Evolutionary conservation across 2,329 filamentous ascomycete species (phyloP).

Genomic region (Cytospora schulzeri): DNA sequence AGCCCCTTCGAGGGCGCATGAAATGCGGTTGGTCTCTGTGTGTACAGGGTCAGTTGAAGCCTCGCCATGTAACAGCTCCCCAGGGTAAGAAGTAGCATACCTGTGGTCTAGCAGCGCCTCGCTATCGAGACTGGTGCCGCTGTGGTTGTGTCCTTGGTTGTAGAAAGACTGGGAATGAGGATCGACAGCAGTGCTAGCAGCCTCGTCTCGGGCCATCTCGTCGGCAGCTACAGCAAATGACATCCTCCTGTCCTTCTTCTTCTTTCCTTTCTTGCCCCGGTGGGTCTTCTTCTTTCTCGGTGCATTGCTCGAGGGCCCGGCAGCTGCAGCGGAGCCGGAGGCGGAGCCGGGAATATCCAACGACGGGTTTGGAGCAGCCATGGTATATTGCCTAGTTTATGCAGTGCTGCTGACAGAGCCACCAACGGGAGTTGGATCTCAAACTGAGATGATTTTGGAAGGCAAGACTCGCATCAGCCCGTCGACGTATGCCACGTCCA

Average conservation of each 20-base stretch:
- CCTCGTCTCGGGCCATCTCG: slow-evolving; percentile 45
- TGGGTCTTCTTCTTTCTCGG: slow-evolving; percentile 69
- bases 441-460: background rate
- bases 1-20: slow-evolving; percentile 66
- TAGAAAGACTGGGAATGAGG: slow-evolving; percentile 49
- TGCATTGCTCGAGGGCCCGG: slow-evolving; percentile 28
- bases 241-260: slow-evolving; percentile 73
- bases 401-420: background rate
- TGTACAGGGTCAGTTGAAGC: slow-evolving; percentile 28
- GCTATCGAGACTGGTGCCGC: slow-evolving; percentile 86
- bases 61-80: background rate
- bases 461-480: background rate
- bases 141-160: slow-evolving; percentile 61
- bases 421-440: background rate
- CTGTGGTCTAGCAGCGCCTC: slow-evolving; percentile 86
- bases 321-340: slow-evolving; percentile 14
- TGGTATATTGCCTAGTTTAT: background rate
- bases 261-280: slow-evolving; percentile 63
- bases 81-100: slow-evolving; percentile 46
- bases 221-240: slow-evolving; percentile 73
- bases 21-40: slow-evolving; percentile 57
- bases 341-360: slow-evolving; percentile 1
- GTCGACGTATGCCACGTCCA: background rate
- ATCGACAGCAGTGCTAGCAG: slow-evolving; percentile 32
- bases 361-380: background rate